Base-by-base conservation (phyloP, 2,329 filamentous ascomycete species). In the Meredithiella fracta region DNA sequence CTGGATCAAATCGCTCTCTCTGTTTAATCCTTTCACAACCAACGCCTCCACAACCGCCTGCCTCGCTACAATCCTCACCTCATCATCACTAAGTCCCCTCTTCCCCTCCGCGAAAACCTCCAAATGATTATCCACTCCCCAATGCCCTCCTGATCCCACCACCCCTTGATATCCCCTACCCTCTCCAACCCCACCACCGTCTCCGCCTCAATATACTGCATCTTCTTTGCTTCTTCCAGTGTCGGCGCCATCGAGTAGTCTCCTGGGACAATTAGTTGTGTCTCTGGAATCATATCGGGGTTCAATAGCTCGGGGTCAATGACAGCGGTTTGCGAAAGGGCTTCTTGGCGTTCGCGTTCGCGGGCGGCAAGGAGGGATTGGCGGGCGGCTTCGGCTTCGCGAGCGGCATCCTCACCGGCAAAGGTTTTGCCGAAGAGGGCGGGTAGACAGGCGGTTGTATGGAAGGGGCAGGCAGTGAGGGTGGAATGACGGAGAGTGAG, bases 141-240 rank as follows among this genome's bases (percentile, higher is more conserved):
- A 80, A 62, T 78, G 70, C n/a, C 69, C n/a, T 67, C 66, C 53
- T 69, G 64, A 6, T 78, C 70, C 76, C 77, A 81, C 77, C 76
- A 81, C 25, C 65, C 66, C 34, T 66, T 66, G 38, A 78, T 59
- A 1, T 72, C 68, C 42, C 70, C 71, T 11, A 78, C 70, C 52
- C 71, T 67, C 59, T 74, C 70, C 1, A 80, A 67, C 0, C 67
- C 73, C 0, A 70, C 67, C 6, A 68, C 68, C 3, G 65, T 66
- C 14, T 66, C 65, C 15, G 77, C 78, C 2, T 76, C 75, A 2
- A 65, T 63, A 63, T 80, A 80, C 6, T 62, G 63, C 9, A 67
- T 63, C 31, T 69, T 65, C 5, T 61, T 51, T 6, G 64, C 60
- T 57, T 62, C 56, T 6, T 65, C 20, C 47, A 49, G 49, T 14